A percentile compares a stretch with the other conserved stretches of the same genome.
Conservation (phyloP, 225 moss, liverwort and hornwort genomes). For the Sphagnum contortum region DNA sequence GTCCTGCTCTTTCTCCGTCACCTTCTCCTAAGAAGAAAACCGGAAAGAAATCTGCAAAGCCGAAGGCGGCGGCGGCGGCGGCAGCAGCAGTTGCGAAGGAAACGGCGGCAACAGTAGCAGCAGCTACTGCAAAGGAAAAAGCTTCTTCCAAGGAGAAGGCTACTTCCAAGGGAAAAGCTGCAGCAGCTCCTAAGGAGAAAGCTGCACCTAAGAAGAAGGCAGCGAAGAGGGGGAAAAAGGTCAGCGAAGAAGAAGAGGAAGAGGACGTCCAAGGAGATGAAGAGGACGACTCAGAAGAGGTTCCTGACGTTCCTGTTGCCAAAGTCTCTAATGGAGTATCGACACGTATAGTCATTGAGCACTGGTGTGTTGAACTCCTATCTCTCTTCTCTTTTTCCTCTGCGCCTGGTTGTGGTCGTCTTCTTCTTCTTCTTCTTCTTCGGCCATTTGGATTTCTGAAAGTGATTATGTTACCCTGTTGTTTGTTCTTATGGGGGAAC, state of each 20-base stretch:
- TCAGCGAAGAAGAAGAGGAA: constrained; percentile 11
- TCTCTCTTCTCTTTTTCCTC: not conserved
- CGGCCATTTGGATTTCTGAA: not conserved
- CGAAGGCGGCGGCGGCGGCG: not conserved
- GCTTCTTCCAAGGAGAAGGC: too few relatives aligned
- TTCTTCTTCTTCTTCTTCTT: not conserved
- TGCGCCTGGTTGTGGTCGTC: not conserved
- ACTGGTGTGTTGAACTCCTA: constrained; percentile 18
- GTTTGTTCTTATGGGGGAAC: not conserved
- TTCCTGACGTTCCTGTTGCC: constrained; percentile 9
- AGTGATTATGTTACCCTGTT: too few relatives aligned
- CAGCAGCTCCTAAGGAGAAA: too few relatives aligned
- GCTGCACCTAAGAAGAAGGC: constrained; percentile 4
- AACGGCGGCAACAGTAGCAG: too few relatives aligned
- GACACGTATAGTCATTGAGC: constrained; percentile 34
- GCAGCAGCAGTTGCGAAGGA: not conserved
- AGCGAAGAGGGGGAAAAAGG: constrained; percentile 8
- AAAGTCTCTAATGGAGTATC: constrained; percentile 4
- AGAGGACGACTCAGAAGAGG: constrained; percentile 1
- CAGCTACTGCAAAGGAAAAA: too few relatives aligned
- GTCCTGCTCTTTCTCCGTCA: not conserved
- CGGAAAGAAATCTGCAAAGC: constrained; percentile 6
- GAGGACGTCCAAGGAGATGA: not conserved
- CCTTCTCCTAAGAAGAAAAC: constrained; percentile 19
- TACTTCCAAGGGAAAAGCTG: too few relatives aligned